These are phyloP conservation scores for Ogataea methylovora DNA, from an alignment of 805 yeast species.

Conservation along the genomic window DNA sequence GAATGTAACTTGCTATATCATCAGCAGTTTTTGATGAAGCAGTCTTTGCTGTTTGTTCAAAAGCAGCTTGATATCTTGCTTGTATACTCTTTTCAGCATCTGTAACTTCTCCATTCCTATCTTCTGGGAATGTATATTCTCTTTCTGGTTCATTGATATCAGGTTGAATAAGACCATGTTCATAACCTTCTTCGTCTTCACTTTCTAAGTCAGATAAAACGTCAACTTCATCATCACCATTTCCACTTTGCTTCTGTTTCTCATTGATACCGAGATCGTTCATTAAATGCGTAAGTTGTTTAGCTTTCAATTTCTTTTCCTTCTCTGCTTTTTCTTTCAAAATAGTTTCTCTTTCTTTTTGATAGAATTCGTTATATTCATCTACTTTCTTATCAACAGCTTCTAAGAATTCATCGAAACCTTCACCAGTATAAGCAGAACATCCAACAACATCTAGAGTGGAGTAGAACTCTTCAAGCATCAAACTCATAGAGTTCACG, in stretches of 20 bases:
- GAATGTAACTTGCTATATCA: slow-evolving; percentile 59
- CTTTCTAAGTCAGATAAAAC: slow-evolving; percentile 44
- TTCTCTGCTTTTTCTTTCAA: slow-evolving; percentile 68
- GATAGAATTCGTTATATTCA: slow-evolving; percentile 79
- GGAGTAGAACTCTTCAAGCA: slow-evolving; percentile 93
- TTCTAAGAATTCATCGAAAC: slow-evolving; percentile 84
- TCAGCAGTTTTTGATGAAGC: slow-evolving; percentile 66
- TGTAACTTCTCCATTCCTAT: slow-evolving; percentile 51
- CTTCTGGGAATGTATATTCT: slow-evolving; percentile 65
- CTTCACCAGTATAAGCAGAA: slow-evolving; percentile 88
- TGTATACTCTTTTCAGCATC: slow-evolving; percentile 48
- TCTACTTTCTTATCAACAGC: slow-evolving; percentile 81
- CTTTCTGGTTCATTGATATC: slow-evolving; percentile 34
- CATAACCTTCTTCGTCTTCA: slow-evolving; percentile 30
- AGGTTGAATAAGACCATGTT: slow-evolving; percentile 39
- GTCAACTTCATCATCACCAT: slow-evolving; percentile 29
- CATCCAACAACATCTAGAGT: slow-evolving; percentile 90
- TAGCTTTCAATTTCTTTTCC: slow-evolving; percentile 64
- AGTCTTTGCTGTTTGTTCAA: slow-evolving; percentile 52
- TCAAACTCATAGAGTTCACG: slow-evolving; percentile 89
- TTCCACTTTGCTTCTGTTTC: slow-evolving; percentile 20
- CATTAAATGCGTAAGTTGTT: slow-evolving; percentile 67
- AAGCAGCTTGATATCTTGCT: slow-evolving; percentile 65
- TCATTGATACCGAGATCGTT: slow-evolving; percentile 69
- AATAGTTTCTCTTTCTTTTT: slow-evolving; percentile 79